Evolutionary conservation across 768 basidiomycete genomes (phyloP), one percentile per base, ranked within the genome.

Genomic region (Boletus speciosus): DNA sequence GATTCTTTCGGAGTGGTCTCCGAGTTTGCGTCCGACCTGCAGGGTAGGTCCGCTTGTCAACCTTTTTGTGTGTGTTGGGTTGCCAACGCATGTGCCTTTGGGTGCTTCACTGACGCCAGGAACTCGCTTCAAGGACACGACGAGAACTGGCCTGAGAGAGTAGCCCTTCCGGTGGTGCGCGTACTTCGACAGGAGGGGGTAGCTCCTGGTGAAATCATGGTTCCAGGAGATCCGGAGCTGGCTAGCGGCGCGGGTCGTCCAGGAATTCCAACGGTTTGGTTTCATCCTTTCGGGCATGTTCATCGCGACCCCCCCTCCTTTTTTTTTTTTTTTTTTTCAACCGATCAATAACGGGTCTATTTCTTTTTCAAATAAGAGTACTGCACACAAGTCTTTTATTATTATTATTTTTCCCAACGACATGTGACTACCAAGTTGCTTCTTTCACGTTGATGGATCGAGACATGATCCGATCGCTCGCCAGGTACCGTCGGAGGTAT

Each of bases 151-250:
- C 12, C 47, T 42, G 21, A n/a, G n/a, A 15, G 55, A 14, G 31
- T 64, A 5, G 49, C 32, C 2, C 46, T 16, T 0, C 65, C 63
- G 0, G 50, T 43, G 31, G 56, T 66, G 27, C 52, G 58, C 11
- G 52, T 64, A 0, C 59, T 68, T 14, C 39, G 51, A 5, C 60
- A 21, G 21, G 64, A 62, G 62, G 49, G 62, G 23, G 44, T 51
- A 43, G 57, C 51, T 25, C 51, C 61, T 9, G 61, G 59, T 1
- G 61, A 67, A 34, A 48, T 60, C 41, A 67, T 67, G 47, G 57
- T 65, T 6, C 66, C 61, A 60, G 11, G 55, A 29, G 16, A 29
- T 37, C 27, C 47, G 48, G 44, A 32, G 54, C 7, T 67, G 66
- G 61, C 45, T 65, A 36, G 49, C 43, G 5, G 58, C 40, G 27